A percentile compares a stretch with the other conserved stretches of the same genome.
Evolutionary conservation across 805 yeast species (phyloP).

Genomic region (Kodamaea leandrae): DNA sequence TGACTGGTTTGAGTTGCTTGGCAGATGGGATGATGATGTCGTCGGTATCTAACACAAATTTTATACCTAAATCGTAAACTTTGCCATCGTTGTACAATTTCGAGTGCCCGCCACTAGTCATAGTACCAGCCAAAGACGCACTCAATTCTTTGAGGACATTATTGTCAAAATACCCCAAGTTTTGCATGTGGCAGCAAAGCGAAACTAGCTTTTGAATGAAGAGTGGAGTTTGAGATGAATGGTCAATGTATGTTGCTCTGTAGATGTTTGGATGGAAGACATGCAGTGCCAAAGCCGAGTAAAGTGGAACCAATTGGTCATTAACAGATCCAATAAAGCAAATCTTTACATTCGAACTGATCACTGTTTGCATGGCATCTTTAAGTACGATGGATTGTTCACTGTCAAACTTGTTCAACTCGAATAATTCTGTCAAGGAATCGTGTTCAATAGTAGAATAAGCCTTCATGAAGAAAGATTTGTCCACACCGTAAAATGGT

Average conservation of each 20-base stretch:
- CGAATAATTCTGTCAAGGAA: constrained; percentile 81
- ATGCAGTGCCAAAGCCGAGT: constrained; percentile 81
- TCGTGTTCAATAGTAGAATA: constrained; percentile 88
- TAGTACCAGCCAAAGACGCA: constrained; percentile 70
- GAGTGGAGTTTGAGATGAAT: constrained; percentile 70
- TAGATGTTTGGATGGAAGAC: constrained; percentile 85
- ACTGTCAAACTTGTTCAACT: constrained; percentile 76
- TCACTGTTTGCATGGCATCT: constrained; percentile 61
- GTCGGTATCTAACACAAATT: constrained; percentile 72
- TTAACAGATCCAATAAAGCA: constrained; percentile 85
- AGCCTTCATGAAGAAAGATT: constrained; percentile 77
- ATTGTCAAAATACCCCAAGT: constrained; percentile 79
- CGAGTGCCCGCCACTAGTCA: constrained; percentile 96
- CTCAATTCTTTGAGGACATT: constrained; percentile 85
- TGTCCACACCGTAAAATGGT: constrained; percentile 89
- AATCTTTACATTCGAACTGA: constrained; percentile 70
- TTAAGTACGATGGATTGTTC: constrained; percentile 68
- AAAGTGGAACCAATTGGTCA: constrained; percentile 91
- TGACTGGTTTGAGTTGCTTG: constrained; percentile 18
- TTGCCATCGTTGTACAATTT: constrained; percentile 78
- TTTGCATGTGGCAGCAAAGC: constrained; percentile 69
- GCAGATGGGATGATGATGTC: constrained; percentile 46
- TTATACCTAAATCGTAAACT: constrained; percentile 78
- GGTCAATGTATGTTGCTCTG: constrained; percentile 87
- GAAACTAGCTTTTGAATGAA: constrained; percentile 75